Evolutionary conservation across 495 filamentous ascomycete species (phyloP).

Genomic region (Aspergillus indologenus): DNA sequence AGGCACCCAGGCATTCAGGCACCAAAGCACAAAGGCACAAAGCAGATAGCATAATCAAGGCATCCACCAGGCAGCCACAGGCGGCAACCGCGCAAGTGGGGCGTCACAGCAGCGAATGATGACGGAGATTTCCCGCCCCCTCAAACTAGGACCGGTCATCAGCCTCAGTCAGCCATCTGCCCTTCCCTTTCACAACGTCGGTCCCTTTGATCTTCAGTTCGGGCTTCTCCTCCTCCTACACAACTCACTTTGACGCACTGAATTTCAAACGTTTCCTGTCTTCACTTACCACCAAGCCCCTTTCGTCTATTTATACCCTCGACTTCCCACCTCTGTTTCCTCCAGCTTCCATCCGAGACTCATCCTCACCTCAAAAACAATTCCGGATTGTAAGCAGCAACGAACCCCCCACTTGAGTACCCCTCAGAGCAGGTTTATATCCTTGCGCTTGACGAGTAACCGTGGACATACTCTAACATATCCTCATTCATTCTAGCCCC

Average conservation of each 20-base stretch:
- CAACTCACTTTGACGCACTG: background rate
- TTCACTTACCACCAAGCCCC: background rate
- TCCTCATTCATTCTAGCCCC: too few relatives aligned
- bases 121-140: slow-evolving; percentile 2
- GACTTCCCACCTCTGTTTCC: too few relatives aligned
- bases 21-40: background rate
- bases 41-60: background rate
- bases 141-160: background rate
- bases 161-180: slow-evolving; percentile 3
- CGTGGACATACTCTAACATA: too few relatives aligned
- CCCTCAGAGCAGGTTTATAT: too few relatives aligned
- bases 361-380: background rate
- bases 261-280: background rate
- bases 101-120: background rate
- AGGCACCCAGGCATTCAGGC: background rate
- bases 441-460: too few relatives aligned
- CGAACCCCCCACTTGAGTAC: too few relatives aligned
- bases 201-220: background rate
- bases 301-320: background rate
- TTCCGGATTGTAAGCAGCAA: background rate
- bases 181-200: background rate
- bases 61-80: slow-evolving; percentile 8
- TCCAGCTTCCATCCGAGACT: background rate
- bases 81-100: background rate
- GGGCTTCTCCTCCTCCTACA: background rate